Evolutionary conservation across 2,329 filamentous ascomycete species (phyloP).

Genomic region (Diplodia corticola): DNA sequence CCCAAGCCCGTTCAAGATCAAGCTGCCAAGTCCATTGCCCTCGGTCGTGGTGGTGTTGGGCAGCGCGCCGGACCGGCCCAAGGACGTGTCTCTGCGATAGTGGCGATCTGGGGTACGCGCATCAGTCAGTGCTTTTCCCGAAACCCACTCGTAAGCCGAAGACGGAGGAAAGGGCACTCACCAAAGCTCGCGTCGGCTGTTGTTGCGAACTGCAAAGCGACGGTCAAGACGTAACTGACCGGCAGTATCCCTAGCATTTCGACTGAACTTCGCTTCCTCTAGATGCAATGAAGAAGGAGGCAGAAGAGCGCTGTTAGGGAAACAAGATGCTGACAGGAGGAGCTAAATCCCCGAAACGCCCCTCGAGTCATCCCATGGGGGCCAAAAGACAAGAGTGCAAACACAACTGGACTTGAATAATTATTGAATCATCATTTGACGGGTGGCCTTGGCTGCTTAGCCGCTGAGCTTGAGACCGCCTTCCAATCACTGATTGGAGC

Average conservation of each 20-base stretch:
- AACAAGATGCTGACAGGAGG: constrained; percentile 7
- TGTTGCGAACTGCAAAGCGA: not conserved
- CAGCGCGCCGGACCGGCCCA: not conserved
- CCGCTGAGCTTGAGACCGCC: not conserved
- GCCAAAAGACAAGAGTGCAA: constrained; percentile 4
- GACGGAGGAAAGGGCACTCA: not conserved
- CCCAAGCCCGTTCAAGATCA: constrained; percentile 9
- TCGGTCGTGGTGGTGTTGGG: not conserved
- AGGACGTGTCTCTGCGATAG: not conserved
- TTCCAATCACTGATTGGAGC: not conserved
- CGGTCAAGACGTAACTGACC: not conserved
- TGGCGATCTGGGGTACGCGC: not conserved
- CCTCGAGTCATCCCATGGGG: constrained; percentile 15
- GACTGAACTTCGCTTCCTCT: not conserved
- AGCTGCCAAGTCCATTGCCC: not conserved
- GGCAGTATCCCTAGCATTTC: not conserved
- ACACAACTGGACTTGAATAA: too few relatives aligned
- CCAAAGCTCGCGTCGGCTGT: not conserved
- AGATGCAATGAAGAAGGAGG: not conserved
- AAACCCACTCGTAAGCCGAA: not conserved
- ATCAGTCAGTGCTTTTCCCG: too few relatives aligned
- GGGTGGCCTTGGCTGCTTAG: not conserved
- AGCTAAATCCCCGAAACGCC: not conserved
- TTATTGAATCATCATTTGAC: not conserved
- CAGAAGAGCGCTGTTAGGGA: not conserved